Evolutionary conservation across 1,284 basidiomycete species (phyloP), one percentile per base, ranked within the genome.

Genomic region (Stereum hirsutum): DNA sequence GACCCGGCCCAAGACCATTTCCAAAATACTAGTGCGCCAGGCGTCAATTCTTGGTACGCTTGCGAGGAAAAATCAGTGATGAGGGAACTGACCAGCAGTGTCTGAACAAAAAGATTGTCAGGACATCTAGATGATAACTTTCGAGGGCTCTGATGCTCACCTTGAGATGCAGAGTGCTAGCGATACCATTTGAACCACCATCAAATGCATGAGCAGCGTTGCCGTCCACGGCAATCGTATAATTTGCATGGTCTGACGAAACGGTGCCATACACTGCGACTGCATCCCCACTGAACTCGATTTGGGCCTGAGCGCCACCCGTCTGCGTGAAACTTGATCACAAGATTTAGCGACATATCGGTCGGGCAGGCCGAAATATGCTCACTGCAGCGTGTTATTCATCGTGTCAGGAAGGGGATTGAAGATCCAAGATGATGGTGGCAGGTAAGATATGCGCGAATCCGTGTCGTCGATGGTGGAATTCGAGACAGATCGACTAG

Each of bases 231-330:
- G 60, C 56, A n/a, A 76, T 55, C 11, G 61, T 60, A 41, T 73
- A 62, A 46, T 69, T 57, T 15, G 69, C 67, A 50, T 71, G 72
- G 43, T 70, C 63, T 15, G 70, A 66, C 6, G 70, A 68, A 19
- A 72, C 62, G 1, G 72, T 70, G 25, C 74, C 73, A 47, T 71
- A 75, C 2, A 76, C 46, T 12, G 70, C 71, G 35, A 78, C 59
- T 15, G 68, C 72, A 43, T 72, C 66, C 25, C 74, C 74, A 4
- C 53, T 49, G 53, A 76, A 76, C n/a, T 57, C 48, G 6, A 74
- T 50, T 4, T 65, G 63, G 12, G 65, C 68, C 19, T 63, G 61
- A 21, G 72, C 66, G 25, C 60, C 64, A n/a, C 57, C 46, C 4
- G 53, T 56, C 41, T 62, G 49, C 2, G 71, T 64, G 52, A 57